phyloP scores from a whole-genome alignment of 148 eudicot species.

The Spergularia bocconei region DNA sequence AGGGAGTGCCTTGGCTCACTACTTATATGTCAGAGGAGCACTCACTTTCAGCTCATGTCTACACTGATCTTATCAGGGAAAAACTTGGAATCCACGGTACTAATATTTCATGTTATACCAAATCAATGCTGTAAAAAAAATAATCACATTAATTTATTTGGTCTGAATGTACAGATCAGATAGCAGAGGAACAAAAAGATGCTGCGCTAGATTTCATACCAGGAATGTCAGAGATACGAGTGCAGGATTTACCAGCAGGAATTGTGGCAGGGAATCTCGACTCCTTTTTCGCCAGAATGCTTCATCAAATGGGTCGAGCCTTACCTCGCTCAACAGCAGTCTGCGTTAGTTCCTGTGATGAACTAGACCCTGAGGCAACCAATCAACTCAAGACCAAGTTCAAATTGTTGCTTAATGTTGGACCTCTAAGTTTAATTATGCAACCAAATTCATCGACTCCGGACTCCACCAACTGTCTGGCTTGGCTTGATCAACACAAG shows the following conservation, averaged over 20 bases:
- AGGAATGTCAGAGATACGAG: slow-evolving; percentile 34
- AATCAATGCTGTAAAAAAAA: too few species aligned
- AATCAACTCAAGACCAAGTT: slow-evolving; percentile 38
- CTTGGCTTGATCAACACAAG: slow-evolving; percentile 32
- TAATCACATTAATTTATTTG: background rate
- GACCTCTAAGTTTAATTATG: slow-evolving; percentile 33
- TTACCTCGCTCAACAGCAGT: slow-evolving; percentile 42
- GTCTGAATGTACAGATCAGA: slow-evolving; percentile 15
- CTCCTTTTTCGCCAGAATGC: slow-evolving; percentile 29
- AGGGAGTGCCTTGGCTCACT: slow-evolving; percentile 28
- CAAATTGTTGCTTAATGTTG: slow-evolving; percentile 34
- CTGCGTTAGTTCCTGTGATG: slow-evolving; percentile 44
- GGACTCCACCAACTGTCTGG: slow-evolving; percentile 18
- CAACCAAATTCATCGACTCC: background rate
- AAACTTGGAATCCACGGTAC: slow-evolving; percentile 30
- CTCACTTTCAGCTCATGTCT: slow-evolving; percentile 23
- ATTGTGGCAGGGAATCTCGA: slow-evolving; percentile 31
- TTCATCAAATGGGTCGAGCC: slow-evolving; percentile 37
- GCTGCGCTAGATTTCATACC: slow-evolving; percentile 37
- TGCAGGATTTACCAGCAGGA: slow-evolving; percentile 40
- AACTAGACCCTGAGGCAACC: slow-evolving; percentile 33
- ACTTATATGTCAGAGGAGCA: slow-evolving; percentile 25
- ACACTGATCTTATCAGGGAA: slow-evolving; percentile 30
- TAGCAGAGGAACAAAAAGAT: slow-evolving; percentile 25
- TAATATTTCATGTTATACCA: too few species aligned